phyloP scores from a whole-genome alignment of 139 green algal genomes.

The Chlamydomonas urium region DNA sequence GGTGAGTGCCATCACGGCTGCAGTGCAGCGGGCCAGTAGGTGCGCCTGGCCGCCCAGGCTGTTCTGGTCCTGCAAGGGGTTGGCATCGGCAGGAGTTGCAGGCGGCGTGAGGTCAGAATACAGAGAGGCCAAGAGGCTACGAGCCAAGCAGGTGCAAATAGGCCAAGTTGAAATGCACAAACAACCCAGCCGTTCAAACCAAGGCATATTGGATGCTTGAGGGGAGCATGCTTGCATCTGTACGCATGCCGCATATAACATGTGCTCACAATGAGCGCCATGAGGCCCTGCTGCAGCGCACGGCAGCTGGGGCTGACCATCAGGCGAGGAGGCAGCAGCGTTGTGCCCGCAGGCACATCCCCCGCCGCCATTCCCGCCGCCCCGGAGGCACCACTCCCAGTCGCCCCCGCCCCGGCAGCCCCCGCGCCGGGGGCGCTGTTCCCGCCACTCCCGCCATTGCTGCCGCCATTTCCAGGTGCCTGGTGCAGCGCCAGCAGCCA shows the following conservation, averaged over 20 bases:
- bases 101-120: too few species aligned
- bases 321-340: constrained; percentile 31
- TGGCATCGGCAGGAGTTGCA: too few species aligned
- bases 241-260: not conserved
- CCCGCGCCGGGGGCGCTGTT: too few species aligned
- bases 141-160: too few species aligned
- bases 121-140: too few species aligned
- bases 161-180: too few species aligned
- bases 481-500: constrained; percentile 21
- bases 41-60: constrained; percentile 12
- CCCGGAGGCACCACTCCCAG: not conserved
- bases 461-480: constrained; percentile 16
- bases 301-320: constrained; percentile 35
- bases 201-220: too few species aligned
- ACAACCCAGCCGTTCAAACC: too few species aligned
- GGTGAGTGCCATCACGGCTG: not conserved
- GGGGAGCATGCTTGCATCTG: constrained; percentile 13
- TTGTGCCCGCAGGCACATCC: not conserved
- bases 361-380: not conserved
- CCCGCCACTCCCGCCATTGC: too few species aligned
- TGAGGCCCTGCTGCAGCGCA: constrained; percentile 34
- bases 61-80: constrained; percentile 33
- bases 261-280: constrained; percentile 32
- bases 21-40: constrained; percentile 17
- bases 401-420: too few species aligned